Conservation (phyloP, 257 asterid species). For the Paulownia fortunei region DNA sequence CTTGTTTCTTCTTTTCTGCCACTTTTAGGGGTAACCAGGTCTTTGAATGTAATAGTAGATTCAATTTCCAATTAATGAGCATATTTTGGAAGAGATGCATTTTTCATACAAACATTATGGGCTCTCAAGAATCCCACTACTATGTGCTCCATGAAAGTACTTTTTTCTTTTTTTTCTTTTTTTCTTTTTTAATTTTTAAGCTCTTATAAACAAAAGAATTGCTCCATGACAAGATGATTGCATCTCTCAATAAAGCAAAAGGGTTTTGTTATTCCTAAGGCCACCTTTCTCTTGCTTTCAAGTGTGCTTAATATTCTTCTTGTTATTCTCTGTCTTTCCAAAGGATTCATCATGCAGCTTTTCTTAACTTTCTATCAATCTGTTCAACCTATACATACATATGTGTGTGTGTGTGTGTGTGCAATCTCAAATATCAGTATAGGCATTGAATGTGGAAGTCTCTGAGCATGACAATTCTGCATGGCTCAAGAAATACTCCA, state of each 20-base stretch:
- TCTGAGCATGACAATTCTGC: not conserved
- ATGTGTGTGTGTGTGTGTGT: not conserved
- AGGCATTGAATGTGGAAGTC: not conserved
- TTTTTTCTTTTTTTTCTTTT: not conserved
- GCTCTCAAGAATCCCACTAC: conserved; percentile 36
- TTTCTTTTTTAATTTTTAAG: not conserved
- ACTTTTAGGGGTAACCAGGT: not conserved
- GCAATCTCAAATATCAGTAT: not conserved
- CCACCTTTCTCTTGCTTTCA: conserved; percentile 36
- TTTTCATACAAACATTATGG: not conserved
- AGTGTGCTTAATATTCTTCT: conserved; percentile 8
- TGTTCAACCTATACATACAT: not conserved
- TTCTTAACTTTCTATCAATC: not conserved
- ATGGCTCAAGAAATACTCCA: conserved; percentile 8
- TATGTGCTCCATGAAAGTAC: conserved; percentile 32
- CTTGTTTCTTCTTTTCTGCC: too few species aligned
- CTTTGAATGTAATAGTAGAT: not conserved
- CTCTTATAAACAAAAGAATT: not conserved
- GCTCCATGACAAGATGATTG: conserved; percentile 24
- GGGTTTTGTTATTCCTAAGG: not conserved
- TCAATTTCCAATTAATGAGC: not conserved
- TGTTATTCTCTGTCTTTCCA: not conserved
- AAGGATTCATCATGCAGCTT: not conserved
- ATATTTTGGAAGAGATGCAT: conserved; percentile 29
- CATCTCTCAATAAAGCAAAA: conserved; percentile 42